These are phyloP conservation scores for Tulasnella sp. DNA, from an alignment of 768 basidiomycete genomes.

Conservation along the genomic window DNA sequence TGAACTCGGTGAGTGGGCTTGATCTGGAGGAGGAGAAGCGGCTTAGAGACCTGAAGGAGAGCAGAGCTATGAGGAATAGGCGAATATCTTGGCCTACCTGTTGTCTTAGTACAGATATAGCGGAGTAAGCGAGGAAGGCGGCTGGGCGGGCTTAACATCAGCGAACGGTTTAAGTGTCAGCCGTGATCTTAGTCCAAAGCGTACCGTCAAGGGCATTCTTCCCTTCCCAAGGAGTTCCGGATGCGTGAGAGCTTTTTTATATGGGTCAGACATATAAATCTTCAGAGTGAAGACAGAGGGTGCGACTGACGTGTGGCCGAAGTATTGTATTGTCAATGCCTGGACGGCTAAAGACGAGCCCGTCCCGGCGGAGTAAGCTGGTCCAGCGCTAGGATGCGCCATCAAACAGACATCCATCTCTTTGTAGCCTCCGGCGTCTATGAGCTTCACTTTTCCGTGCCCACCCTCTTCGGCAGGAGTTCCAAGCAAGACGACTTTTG, in stretches of 20 bases:
- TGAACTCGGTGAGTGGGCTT: slow-evolving; percentile 71
- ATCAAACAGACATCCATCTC: slow-evolving; percentile 71
- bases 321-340: slow-evolving; percentile 49
- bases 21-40: not conserved
- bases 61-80: not conserved
- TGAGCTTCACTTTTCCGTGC: slow-evolving; percentile 55
- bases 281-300: not conserved
- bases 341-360: slow-evolving; percentile 53
- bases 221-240: slow-evolving; percentile 77
- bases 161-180: not conserved
- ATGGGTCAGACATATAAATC: not conserved
- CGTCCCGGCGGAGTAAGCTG: slow-evolving; percentile 53
- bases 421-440: slow-evolving; percentile 62
- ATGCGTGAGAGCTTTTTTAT: slow-evolving; percentile 57
- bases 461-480: slow-evolving; percentile 80
- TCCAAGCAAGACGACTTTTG: slow-evolving; percentile 62
- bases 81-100: slow-evolving; percentile 39
- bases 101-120: slow-evolving; percentile 69
- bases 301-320: slow-evolving; percentile 59
- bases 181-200: not conserved
- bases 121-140: slow-evolving; percentile 72
- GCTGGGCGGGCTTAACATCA: slow-evolving; percentile 22
- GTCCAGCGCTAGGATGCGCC: slow-evolving; percentile 81
- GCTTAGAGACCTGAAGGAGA: not conserved
- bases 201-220: slow-evolving; percentile 67